A percentile compares a stretch with the other conserved stretches of the same genome.
Conservation (phyloP, 1,139 yeast genomes). For the Meyerozyma athensensis region DNA sequence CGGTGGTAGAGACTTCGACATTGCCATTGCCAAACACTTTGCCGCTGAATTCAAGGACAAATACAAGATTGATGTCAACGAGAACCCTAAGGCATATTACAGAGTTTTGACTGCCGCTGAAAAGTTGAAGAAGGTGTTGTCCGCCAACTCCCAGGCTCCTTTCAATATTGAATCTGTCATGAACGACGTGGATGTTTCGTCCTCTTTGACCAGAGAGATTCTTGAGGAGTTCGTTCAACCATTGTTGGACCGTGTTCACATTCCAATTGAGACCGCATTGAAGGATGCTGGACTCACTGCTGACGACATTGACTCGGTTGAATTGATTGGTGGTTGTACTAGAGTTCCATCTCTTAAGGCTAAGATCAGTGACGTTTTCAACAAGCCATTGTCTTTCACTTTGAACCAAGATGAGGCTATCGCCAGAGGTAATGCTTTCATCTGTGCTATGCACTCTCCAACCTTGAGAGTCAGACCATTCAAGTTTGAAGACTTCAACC, state of each 20-base stretch:
- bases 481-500: constrained; percentile 95
- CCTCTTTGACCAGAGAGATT: constrained; percentile 85
- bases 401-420: constrained; percentile 99
- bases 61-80: constrained; percentile 87
- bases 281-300: constrained; percentile 68
- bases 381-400: constrained; percentile 86
- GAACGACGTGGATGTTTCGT: constrained; percentile 94
- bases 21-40: constrained; percentile 89
- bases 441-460: constrained; percentile 99
- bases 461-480: constrained; percentile 97
- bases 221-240: constrained; percentile 88
- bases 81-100: constrained; percentile 92
- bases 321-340: constrained; percentile 96
- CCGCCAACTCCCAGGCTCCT: constrained; percentile 95
- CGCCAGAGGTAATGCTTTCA: constrained; percentile 98
- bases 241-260: constrained; percentile 66
- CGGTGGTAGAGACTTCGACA: constrained; percentile 97
- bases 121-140: constrained; percentile 88
- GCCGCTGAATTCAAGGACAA: constrained; percentile 87
- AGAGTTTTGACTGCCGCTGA: constrained; percentile 91
- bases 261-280: constrained; percentile 80
- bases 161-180: constrained; percentile 93
- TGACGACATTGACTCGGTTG: constrained; percentile 82
- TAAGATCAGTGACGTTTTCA: constrained; percentile 73
- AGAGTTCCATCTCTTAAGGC: constrained; percentile 94